These are phyloP conservation scores for Spathaspora gorwiae DNA, from an alignment of 805 yeast genomes.

Conservation along the genomic window DNA sequence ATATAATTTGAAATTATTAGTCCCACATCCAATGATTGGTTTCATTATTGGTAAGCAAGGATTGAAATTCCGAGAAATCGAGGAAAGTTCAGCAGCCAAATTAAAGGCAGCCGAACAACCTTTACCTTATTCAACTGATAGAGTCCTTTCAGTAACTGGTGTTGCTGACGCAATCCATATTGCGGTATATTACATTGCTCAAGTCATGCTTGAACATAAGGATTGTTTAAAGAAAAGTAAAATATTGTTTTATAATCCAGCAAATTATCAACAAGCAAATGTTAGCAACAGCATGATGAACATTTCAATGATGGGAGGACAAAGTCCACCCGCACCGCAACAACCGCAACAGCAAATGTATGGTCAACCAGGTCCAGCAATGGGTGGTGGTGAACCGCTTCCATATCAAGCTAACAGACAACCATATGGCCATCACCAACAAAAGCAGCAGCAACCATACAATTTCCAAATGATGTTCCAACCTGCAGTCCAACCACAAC, in stretches of 20 bases:
- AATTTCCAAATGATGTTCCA: constrained; percentile 40
- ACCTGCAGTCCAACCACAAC: constrained; percentile 31
- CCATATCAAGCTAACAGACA: background rate
- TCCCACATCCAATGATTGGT: constrained; percentile 80
- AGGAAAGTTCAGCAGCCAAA: constrained; percentile 74
- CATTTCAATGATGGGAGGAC: constrained; percentile 5
- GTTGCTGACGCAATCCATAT: constrained; percentile 86
- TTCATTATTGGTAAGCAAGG: constrained; percentile 78
- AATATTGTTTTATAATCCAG: constrained; percentile 56
- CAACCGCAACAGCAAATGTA: background rate
- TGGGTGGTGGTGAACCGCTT: background rate
- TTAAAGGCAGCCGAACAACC: constrained; percentile 69
- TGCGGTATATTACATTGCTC: constrained; percentile 71
- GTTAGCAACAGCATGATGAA: constrained; percentile 12
- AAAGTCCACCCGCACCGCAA: constrained; percentile 7
- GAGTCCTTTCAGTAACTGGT: constrained; percentile 65
- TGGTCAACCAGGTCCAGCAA: constrained; percentile 12
- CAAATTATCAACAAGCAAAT: constrained; percentile 29
- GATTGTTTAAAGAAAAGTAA: constrained; percentile 50
- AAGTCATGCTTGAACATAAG: constrained; percentile 59
- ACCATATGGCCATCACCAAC: constrained; percentile 8
- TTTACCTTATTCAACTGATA: constrained; percentile 72
- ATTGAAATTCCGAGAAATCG: constrained; percentile 70
- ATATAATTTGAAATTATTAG: constrained; percentile 54
- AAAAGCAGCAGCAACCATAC: constrained; percentile 22